A percentile compares a stretch with the other conserved stretches of the same genome.
These are phyloP conservation scores for Fragilariopsis cylindrus DNA, from an alignment of 108 stramenopile species.

Conservation along the genomic window DNA sequence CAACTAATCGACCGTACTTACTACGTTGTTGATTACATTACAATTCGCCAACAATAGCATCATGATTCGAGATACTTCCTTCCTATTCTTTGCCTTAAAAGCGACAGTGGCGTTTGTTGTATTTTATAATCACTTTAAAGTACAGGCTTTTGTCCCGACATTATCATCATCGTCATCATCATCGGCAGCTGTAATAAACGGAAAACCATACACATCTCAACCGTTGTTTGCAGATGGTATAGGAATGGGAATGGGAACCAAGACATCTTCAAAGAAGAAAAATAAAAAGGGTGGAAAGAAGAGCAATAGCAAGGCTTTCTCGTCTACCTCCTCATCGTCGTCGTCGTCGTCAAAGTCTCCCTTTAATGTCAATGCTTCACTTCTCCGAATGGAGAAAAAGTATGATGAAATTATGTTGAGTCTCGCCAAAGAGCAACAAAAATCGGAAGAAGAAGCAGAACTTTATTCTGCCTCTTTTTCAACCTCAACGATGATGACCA, in stretches of 20 bases:
- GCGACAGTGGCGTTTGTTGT: constrained; percentile 6
- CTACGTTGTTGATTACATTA: no score
- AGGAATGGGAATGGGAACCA: constrained; percentile 64
- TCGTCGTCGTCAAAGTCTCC: constrained; percentile 7
- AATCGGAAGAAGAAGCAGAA: constrained; percentile 25
- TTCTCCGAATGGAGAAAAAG: constrained; percentile 61
- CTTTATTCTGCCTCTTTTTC: constrained; percentile 17
- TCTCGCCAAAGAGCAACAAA: constrained; percentile 45
- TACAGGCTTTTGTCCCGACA: constrained; percentile 2
- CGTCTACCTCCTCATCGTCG: neutral
- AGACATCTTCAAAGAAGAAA: constrained; percentile 31
- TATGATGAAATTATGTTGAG: constrained; percentile 61
- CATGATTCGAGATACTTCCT: neutral
- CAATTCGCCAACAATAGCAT: neutral
- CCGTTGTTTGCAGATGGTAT: constrained; percentile 29
- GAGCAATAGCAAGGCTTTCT: constrained; percentile 23
- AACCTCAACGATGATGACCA: constrained; percentile 24
- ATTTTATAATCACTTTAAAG: constrained; percentile 15
- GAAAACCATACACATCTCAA: neutral
- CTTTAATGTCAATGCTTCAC: constrained; percentile 64
- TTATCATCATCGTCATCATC: neutral
- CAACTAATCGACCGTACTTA: neutral
- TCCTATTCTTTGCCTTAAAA: constrained; percentile 9
- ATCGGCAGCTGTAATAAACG: neutral
- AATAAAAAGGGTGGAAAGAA: constrained; percentile 28